phyloP scores from a whole-genome alignment of 2,329 filamentous ascomycete genomes.

The Alternaria ventricosa region DNA sequence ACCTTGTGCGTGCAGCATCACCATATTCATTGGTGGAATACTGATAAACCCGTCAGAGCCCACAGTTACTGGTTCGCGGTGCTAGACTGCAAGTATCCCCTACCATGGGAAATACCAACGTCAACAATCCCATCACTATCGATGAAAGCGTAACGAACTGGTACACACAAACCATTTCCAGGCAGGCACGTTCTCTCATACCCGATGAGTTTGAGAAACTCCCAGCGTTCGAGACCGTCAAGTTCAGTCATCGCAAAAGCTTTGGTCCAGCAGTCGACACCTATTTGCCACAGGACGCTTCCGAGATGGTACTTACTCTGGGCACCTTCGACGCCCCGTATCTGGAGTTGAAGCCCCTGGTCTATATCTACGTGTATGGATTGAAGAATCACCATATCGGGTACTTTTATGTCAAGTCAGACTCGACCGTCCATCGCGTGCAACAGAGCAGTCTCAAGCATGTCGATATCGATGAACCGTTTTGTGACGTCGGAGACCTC shows the following conservation, averaged over 20 bases:
- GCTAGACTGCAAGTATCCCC: not conserved
- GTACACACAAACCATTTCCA: not conserved
- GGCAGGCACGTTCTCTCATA: not conserved
- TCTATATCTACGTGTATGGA: not conserved
- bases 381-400: not conserved
- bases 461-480: not conserved
- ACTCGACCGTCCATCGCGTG: not conserved
- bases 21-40: not conserved
- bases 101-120: not conserved
- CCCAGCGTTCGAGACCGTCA: not conserved
- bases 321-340: not conserved
- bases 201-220: not conserved
- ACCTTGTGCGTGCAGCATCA: not conserved
- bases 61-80: not conserved
- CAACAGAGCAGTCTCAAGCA: rapidly evolving
- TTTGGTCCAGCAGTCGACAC: not conserved
- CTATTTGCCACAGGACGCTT: not conserved
- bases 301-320: not conserved
- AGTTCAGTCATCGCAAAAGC: not conserved
- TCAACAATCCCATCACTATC: not conserved
- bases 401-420: not conserved
- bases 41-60: not conserved
- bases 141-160: not conserved
- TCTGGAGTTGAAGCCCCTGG: rapidly evolving
- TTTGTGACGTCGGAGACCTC: not conserved